A percentile compares a stretch with the other conserved stretches of the same genome.
These are phyloP conservation scores for Trichophyton simii DNA, from an alignment of 2,329 filamentous ascomycete species.

Conservation along the genomic window DNA sequence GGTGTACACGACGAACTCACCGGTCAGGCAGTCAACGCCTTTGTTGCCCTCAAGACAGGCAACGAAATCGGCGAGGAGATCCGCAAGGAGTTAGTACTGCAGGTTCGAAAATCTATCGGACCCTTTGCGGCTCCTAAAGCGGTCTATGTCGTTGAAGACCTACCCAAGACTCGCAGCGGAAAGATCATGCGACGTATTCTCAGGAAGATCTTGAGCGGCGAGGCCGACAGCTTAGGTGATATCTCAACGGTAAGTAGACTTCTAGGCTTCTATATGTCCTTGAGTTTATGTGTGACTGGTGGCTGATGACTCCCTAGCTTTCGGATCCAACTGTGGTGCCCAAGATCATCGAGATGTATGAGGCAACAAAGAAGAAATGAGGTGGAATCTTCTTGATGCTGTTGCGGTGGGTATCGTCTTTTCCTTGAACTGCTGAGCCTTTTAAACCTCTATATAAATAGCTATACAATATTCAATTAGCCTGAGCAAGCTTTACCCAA, in stretches of 20 bases:
- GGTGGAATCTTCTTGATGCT: neutral
- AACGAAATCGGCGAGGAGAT: conserved; percentile 52
- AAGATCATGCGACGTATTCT: conserved; percentile 99
- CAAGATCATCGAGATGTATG: conserved; percentile 75
- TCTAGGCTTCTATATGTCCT: neutral
- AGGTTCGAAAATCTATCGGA: conserved; percentile 94
- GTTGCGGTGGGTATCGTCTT: neutral
- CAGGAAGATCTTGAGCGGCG: conserved; percentile 91
- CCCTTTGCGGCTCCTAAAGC: conserved; percentile 95
- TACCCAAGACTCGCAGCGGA: conserved; percentile 92
- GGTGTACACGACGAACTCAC: conserved; percentile 88
- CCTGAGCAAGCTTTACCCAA: neutral
- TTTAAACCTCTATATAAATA: neutral
- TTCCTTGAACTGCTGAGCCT: neutral
- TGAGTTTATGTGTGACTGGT: neutral
- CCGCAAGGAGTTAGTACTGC: conserved; percentile 84
- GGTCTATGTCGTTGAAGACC: conserved; percentile 78
- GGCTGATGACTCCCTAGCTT: conserved; percentile 42
- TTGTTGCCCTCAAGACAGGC: conserved; percentile 81
- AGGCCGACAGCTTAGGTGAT: conserved; percentile 94
- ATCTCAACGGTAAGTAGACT: conserved; percentile 62
- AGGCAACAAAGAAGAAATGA: conserved; percentile 32
- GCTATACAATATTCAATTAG: neutral
- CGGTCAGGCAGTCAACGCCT: conserved; percentile 93
- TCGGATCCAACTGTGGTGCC: conserved; percentile 82